Conservation (phyloP, 139 green algal genomes). For the Picochlorum sp. region DNA sequence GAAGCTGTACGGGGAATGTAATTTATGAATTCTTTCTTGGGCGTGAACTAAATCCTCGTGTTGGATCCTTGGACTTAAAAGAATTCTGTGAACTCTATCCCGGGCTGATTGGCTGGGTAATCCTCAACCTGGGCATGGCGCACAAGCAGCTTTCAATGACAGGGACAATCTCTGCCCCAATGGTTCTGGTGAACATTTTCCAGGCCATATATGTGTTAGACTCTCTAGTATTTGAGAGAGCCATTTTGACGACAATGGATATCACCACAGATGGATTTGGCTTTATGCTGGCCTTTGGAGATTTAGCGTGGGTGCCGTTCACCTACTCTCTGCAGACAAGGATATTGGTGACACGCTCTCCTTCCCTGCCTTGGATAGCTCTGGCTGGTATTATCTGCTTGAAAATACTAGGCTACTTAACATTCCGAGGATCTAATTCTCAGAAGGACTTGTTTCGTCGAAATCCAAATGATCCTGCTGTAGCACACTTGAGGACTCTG, state of each 20-base stretch:
- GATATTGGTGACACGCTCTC: conserved; percentile 61
- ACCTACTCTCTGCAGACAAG: conserved; percentile 81
- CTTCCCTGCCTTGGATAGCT: conserved; percentile 22
- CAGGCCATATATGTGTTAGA: conserved; percentile 58
- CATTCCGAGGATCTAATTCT: conserved; percentile 89
- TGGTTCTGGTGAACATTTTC: conserved; percentile 78
- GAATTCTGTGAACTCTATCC: conserved; percentile 91
- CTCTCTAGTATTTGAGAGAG: conserved; percentile 54
- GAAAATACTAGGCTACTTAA: conserved; percentile 73
- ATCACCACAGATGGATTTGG: conserved; percentile 97
- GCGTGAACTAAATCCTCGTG: conserved; percentile 78
- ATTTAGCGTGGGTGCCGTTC: conserved; percentile 96
- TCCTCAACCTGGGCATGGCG: conserved; percentile 54
- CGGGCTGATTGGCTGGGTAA: conserved; percentile 46
- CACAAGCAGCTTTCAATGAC: conserved; percentile 50
- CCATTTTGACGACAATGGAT: conserved; percentile 96
- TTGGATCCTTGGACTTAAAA: conserved; percentile 74
- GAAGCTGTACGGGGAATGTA: conserved; percentile 39
- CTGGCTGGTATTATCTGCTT: conserved; percentile 49
- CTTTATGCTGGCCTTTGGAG: conserved; percentile 97
- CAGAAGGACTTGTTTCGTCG: conserved; percentile 88
- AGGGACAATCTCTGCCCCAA: conserved; percentile 47
- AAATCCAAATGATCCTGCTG: conserved; percentile 56
- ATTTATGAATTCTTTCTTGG: conserved; percentile 92
- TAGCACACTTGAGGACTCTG: conserved; percentile 70